Evolutionary conservation across 2,329 filamentous ascomycete species (phyloP), one percentile per base, ranked within the genome.

Genomic region (Ascochyta koolunga): DNA sequence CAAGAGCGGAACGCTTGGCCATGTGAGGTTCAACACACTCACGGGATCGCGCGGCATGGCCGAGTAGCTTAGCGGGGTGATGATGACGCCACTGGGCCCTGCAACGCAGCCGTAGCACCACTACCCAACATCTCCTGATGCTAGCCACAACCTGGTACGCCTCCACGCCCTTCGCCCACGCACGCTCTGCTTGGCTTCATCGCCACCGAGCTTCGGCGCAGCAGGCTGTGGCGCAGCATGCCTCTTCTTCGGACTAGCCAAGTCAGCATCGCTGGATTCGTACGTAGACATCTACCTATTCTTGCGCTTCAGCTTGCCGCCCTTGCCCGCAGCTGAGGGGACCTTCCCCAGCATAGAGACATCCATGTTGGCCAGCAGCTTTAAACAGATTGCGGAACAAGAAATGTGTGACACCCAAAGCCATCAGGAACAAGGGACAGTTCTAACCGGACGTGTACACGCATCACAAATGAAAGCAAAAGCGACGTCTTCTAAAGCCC

Each of bases 61-160:
- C 42, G 50, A 41, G 42, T 46, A 13, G 16, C 57, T 64, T 61
- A 56, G 60, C 56, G 25, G 37, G 35, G 54, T 59, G 54, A 59
- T 39, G 49, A 58, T 51, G 47, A 46, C 53, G 54, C 51, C 51
- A 59, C 54, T 47, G 40, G 35, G 35, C 36, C 47, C 49, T 54
- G 49, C n/a, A n/a, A n/a, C n/a, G n/a, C n/a, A n/a, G 18, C 19
- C 37, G 19, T 5, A 1, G 4, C 22, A 16, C 10, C 37, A 32
- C 1, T 10, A 31, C 15, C 13, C 25, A 29, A 11, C 27, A 29
- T 29, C 4, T 29, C 27, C 11, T 29, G 27, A 29, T 29, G 27
- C 27, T 29, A 11, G 27, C 27, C 27, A 29, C 27, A 29, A 13
- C 11, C 27, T 5, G 15, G 11, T 29, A 29, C 27, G 27, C 27